Conservation (phyloP, 192 early-diverging fungal genomes). For the Umbelopsis isabellina region DNA sequence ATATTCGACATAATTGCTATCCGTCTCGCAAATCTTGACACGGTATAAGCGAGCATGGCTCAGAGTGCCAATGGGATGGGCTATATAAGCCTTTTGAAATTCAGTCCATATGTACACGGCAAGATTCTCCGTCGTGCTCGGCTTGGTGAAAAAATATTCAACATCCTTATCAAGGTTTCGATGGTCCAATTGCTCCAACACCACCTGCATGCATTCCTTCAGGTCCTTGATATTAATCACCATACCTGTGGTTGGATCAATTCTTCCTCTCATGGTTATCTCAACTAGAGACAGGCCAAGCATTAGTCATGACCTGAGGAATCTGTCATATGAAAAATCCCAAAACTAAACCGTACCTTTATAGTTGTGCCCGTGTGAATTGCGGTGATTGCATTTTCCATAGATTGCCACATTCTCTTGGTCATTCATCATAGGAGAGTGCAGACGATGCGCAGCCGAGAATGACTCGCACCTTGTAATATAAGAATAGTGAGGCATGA, state of each 20-base stretch:
- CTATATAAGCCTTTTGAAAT: conserved; percentile 37
- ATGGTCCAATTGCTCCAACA: conserved; percentile 87
- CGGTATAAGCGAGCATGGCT: conserved; percentile 49
- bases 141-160: conserved; percentile 66
- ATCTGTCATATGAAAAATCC: background rate
- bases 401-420: conserved; percentile 75
- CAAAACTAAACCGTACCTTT: conserved; percentile 51
- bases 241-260: conserved; percentile 85
- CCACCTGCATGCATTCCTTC: conserved; percentile 77
- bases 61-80: conserved; percentile 9
- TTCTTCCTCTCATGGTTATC: conserved; percentile 69
- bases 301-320: background rate
- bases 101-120: conserved; percentile 84
- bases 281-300: conserved; percentile 52
- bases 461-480: conserved; percentile 80
- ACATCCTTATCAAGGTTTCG: conserved; percentile 87
- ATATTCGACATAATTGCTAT: conserved; percentile 69
- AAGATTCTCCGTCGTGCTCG: conserved; percentile 89
- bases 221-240: conserved; percentile 81
- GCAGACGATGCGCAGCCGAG: conserved; percentile 88
- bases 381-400: conserved; percentile 88
- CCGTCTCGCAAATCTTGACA: conserved; percentile 71
- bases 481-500: conserved; percentile 59
- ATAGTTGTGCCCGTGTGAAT: conserved; percentile 94
- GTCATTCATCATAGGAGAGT: conserved; percentile 70